A percentile compares a stretch with the other conserved stretches of the same genome.
phyloP scores from a whole-genome alignment of 1,139 yeast genomes.

The Wickerhamomyces sp. region DNA sequence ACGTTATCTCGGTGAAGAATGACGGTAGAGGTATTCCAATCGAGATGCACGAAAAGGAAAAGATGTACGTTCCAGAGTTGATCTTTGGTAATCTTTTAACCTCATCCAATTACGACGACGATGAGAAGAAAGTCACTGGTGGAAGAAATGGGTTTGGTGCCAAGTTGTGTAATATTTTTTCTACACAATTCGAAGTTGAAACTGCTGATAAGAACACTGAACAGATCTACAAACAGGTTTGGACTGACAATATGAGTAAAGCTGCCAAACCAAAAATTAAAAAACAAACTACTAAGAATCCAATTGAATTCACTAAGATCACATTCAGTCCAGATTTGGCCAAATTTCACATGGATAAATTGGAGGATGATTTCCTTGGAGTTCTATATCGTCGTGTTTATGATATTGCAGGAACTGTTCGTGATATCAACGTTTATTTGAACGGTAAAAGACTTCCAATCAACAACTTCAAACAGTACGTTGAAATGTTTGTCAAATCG shows the following conservation, averaged over 20 bases:
- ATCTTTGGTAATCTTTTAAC: conserved; percentile 94
- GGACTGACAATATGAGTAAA: conserved; percentile 83
- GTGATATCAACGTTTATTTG: conserved; percentile 71
- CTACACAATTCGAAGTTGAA: conserved; percentile 81
- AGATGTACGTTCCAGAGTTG: conserved; percentile 91
- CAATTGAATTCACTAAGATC: conserved; percentile 75
- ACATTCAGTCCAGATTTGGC: conserved; percentile 85
- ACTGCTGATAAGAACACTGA: conserved; percentile 75
- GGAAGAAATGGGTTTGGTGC: conserved; percentile 99
- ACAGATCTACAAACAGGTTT: conserved; percentile 68
- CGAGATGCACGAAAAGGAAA: conserved; percentile 87
- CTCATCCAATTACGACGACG: conserved; percentile 93
- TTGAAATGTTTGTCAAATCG: conserved; percentile 85
- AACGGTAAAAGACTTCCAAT: conserved; percentile 72
- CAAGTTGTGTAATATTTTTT: conserved; percentile 87
- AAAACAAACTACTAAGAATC: conserved; percentile 33
- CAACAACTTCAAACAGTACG: conserved; percentile 76
- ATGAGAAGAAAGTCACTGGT: conserved; percentile 94
- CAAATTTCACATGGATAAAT: conserved; percentile 75
- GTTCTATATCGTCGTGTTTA: conserved; percentile 91
- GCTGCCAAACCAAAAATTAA: conserved; percentile 75
- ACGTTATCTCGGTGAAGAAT: conserved; percentile 74
- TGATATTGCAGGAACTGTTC: conserved; percentile 94
- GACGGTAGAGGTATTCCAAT: conserved; percentile 97
- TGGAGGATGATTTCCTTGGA: conserved; percentile 79